Evolutionary conservation across 1,284 basidiomycete genomes (phyloP).

Genomic region (Chalciporus sp.): DNA sequence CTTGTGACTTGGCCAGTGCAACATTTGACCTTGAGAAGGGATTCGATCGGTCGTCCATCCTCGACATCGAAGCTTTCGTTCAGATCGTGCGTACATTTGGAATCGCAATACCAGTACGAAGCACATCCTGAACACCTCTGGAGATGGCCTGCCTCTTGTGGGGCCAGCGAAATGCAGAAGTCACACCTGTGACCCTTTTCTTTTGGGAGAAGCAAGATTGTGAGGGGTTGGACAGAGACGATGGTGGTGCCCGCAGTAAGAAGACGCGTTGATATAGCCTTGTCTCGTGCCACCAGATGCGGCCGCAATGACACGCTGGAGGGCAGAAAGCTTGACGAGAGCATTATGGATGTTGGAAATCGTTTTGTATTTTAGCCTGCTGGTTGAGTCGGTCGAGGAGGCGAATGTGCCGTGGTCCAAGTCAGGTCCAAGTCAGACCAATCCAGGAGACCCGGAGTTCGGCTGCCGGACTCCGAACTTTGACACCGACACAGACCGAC

Average conservation of each 20-base stretch:
- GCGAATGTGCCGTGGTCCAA: too few relatives aligned
- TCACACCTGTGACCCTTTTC: constrained; percentile 70
- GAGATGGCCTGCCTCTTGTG: constrained; percentile 27
- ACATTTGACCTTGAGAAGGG: constrained; percentile 55
- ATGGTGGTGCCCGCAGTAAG: constrained; percentile 50
- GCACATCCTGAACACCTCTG: constrained; percentile 63
- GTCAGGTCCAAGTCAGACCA: too few relatives aligned
- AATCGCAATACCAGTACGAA: constrained; percentile 71
- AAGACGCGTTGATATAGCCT: constrained; percentile 43
- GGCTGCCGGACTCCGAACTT: too few relatives aligned
- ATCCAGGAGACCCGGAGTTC: too few relatives aligned
- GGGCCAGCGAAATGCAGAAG: constrained; percentile 47
- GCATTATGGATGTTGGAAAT: constrained; percentile 1
- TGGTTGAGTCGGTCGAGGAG: neutral
- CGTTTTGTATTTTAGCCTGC: too few relatives aligned
- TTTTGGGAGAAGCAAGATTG: constrained; percentile 50
- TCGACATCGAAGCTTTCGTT: constrained; percentile 4
- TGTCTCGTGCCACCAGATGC: constrained; percentile 52
- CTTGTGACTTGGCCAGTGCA: constrained; percentile 64
- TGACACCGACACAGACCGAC: neutral
- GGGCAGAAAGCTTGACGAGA: constrained; percentile 12
- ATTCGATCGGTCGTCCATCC: constrained; percentile 13
- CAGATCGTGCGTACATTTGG: constrained; percentile 49
- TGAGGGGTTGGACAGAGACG: constrained; percentile 45
- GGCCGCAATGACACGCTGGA: constrained; percentile 36